Base-by-base conservation (phyloP, 2,329 filamentous ascomycete genomes). In the Talaromyces pinophilus region DNA sequence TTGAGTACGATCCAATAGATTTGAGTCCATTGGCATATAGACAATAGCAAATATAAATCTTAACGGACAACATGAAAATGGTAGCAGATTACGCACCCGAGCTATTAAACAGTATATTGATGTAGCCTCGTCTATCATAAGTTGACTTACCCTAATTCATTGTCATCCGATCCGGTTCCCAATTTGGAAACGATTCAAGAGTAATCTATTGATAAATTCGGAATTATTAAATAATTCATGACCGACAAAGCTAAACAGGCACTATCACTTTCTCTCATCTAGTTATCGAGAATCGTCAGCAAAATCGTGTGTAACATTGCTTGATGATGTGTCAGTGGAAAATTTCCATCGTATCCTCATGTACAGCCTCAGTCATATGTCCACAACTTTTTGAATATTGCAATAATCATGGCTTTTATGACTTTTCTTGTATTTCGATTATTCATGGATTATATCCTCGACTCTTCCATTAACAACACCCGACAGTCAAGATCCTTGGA, bases 291-390 rank as follows among this genome's bases (percentile, higher is more conserved):
- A 38, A 5, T 35, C n/a, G n/a, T 11, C 33, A 55, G 17, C 15
- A 35, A 28, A 35, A 33, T 35, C 30, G 28, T 55, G 52, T 55
- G 52, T 55, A 55, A 55, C 52, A 55, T 52, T 55, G 17, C n/a
- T 38, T 57, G 33, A 19, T 57, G 33, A 57, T 57, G 54, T 57
- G 54, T 38, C 54, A 57, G 30, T 38, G 11, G 30, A 4, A 38
- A 25, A 38, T 22, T 57, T 38, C 30, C 30, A 38, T 22, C 33
- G 5, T 10, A 38, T 19, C n/a, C 3, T 15, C 54, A 38, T 38
- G 19, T 15, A 15, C 54, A 38, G 33, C 11, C 4, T 57, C 54
- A 15, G 54, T 38, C 54, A 38, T 38, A 38, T 38, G 15, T 30
- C n/a, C 30, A 22, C 33, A 22, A 55, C 11, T 5, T 15, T 38